Evolutionary conservation across 2,329 filamentous ascomycete genomes (phyloP), one percentile per base, ranked within the genome.

Genomic region (Ceratocystiopsis minuta): DNA sequence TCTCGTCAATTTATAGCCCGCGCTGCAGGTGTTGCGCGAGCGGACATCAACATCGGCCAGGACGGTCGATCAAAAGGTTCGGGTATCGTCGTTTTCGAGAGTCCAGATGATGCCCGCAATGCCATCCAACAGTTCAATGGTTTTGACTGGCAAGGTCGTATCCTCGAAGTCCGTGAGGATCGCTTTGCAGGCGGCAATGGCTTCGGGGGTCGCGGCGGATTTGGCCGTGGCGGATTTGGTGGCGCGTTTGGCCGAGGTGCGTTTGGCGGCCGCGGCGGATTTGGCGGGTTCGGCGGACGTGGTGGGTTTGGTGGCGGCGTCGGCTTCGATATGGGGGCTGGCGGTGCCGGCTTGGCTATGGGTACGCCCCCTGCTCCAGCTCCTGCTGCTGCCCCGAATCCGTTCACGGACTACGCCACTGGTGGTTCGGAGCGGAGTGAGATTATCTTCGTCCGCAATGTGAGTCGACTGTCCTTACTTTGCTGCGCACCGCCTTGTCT

Each of bases 81-180:
- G 40, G 90, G 90, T 50, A 93, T 96, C 45, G 90, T 98, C 47
- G 86, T 90, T 36, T 98, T 95, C 58, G 90, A 98, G 59, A 88
- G 78, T 44, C 76, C 86, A 2, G 87, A 96, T 45, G 90, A 98
- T 61, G 88, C 90, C 36, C 84, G 86, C 50, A 94, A 86, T 55
- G 90, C 90, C 17, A 98, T 98, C 50, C 78, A 86, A 55, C 87
- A 95, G 52, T 98, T 96, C 69, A 95, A 96, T 57, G 90, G 90
- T 45, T 96, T 94, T 58, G 90, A 98, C 49, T 98, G 90, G 90
- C 88, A 96, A 60, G 90, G 90, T 12, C 81, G 90, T 45, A 66
- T 78, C 41, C 75, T 98, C 40, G 90, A 98, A 60, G 90, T 98
- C 48, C 86, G 90, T 48, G 88, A 96, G 61, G 90, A 98, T 57